phyloP scores from a whole-genome alignment of 176 grass and related monocot species.

The Areca catechu region DNA sequence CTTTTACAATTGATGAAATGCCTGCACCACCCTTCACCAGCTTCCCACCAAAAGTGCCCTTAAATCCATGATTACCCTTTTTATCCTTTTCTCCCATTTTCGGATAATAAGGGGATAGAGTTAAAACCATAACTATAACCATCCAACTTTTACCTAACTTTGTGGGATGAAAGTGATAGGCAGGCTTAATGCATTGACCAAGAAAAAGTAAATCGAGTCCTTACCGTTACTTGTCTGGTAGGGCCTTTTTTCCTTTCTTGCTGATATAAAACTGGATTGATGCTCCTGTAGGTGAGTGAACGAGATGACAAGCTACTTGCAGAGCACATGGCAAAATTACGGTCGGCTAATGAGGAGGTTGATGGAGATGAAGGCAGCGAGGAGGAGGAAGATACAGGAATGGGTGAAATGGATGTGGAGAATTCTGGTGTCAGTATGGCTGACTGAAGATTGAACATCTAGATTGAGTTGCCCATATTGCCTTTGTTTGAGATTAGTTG shows the following conservation, averaged over 20 bases:
- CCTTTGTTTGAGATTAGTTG: constrained; percentile 26
- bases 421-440: constrained; percentile 36
- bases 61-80: too few species aligned
- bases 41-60: too few species aligned
- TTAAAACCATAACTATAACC: too few species aligned
- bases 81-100: too few species aligned
- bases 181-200: too few species aligned
- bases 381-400: constrained; percentile 96
- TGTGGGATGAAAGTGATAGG: too few species aligned
- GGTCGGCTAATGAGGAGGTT: constrained; percentile 60
- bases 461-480: neutral
- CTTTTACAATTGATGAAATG: too few species aligned
- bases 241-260: neutral
- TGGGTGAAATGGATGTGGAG: constrained; percentile 57
- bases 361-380: constrained; percentile 83
- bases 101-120: too few species aligned
- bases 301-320: constrained; percentile 82
- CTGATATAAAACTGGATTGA: neutral
- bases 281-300: constrained; percentile 66
- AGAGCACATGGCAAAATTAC: constrained; percentile 67
- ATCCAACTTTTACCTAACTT: too few species aligned
- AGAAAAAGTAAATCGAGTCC: too few species aligned
- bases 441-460: constrained; percentile 12
- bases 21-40: too few species aligned
- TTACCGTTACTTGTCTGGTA: neutral